Evolutionary conservation across 495 filamentous ascomycete genomes (phyloP).

Genomic region (Haplographium delicatum): DNA sequence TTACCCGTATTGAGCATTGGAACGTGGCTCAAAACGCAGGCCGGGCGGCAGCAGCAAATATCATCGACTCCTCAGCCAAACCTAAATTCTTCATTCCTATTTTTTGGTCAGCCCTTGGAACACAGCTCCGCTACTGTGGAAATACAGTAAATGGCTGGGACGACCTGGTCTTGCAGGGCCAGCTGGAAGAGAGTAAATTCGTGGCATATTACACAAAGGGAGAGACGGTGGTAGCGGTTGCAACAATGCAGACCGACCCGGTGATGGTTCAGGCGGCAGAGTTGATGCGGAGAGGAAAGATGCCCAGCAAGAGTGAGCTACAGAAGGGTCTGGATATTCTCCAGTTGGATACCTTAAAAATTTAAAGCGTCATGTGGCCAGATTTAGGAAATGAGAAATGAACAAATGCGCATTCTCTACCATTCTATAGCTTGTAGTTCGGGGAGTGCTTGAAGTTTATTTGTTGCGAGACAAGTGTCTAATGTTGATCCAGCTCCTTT

Average conservation of each 20-base stretch:
- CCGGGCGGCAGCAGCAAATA: constrained; percentile 67
- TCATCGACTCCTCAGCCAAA: constrained; percentile 53
- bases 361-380: no score
- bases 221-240: constrained; percentile 86
- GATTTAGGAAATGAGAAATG: no score
- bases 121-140: constrained; percentile 88
- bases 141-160: constrained; percentile 79
- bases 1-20: constrained; percentile 88
- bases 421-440: no score
- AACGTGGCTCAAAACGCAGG: constrained; percentile 94
- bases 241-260: constrained; percentile 86
- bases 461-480: no score
- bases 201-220: constrained; percentile 84
- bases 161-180: constrained; percentile 70
- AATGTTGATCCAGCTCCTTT: no score
- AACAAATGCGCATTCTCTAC: no score
- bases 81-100: constrained; percentile 80
- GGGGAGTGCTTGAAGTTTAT: no score
- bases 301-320: constrained; percentile 78
- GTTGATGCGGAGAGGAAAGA: constrained; percentile 75
- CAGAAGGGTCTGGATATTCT: constrained; percentile 69
- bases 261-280: constrained; percentile 77
- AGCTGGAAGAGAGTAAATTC: constrained; percentile 77
- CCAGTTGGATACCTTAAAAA: no score
- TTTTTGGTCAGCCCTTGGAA: constrained; percentile 91